A percentile compares a stretch with the other conserved stretches of the same genome.
phyloP scores from a whole-genome alignment of 208 protist species.

The Borovskyia barvae region DNA sequence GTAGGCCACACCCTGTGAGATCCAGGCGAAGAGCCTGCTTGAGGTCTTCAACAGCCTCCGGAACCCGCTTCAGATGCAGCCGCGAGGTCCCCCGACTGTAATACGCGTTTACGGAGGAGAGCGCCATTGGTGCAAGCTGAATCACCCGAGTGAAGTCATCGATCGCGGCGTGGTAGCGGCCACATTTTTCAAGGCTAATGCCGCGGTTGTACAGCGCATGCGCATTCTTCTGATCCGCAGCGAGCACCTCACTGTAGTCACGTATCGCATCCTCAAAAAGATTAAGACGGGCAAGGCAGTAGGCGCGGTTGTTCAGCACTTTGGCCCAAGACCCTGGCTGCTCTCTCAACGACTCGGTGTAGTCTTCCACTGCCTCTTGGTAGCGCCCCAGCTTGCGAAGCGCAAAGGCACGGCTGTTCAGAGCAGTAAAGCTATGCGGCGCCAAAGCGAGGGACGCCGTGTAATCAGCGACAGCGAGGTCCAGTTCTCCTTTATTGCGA shows the following conservation, averaged over 20 bases:
- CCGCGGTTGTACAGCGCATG: slow-evolving; percentile 89
- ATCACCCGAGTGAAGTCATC: slow-evolving; percentile 76
- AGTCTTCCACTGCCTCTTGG: slow-evolving; percentile 49
- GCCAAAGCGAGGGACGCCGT: slow-evolving; percentile 38
- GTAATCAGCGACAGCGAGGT: slow-evolving; percentile 77
- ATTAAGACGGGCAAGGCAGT: slow-evolving; percentile 62
- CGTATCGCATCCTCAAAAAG: slow-evolving; percentile 63
- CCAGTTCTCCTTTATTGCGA: slow-evolving; percentile 59
- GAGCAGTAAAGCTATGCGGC: slow-evolving; percentile 28
- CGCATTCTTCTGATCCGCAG: slow-evolving; percentile 49
- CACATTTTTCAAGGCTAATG: slow-evolving; percentile 77
- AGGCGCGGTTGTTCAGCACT: slow-evolving; percentile 80
- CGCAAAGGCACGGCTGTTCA: slow-evolving; percentile 59
- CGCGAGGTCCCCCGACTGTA: slow-evolving; percentile 79
- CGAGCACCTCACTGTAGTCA: slow-evolving; percentile 77
- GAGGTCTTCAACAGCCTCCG: slow-evolving; percentile 20
- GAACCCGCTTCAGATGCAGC: slow-evolving; percentile 23
- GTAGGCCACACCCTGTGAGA: slow-evolving; percentile 12
- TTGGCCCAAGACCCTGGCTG: slow-evolving; percentile 26
- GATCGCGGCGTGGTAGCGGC: slow-evolving; percentile 61
- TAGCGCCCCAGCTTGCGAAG: slow-evolving; percentile 70
- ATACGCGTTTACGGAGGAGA: slow-evolving; percentile 63
- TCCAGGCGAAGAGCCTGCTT: slow-evolving; percentile 21
- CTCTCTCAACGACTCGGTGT: slow-evolving; percentile 48
- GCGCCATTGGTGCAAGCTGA: slow-evolving; percentile 58